phyloP scores from a whole-genome alignment of 306 rosid genomes.

The Arachis hypogaea region DNA sequence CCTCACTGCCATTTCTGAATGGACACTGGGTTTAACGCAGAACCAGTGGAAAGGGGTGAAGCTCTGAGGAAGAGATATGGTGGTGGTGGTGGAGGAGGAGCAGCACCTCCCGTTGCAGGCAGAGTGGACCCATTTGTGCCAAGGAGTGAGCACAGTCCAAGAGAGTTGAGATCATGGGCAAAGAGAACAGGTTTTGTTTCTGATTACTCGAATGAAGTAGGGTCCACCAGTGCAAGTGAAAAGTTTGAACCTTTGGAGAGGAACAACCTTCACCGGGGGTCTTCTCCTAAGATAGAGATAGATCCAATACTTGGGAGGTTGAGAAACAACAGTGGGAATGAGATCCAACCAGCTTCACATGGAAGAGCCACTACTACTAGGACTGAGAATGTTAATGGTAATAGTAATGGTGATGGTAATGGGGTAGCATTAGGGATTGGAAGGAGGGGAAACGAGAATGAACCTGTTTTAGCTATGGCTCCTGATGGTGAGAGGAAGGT shows the following conservation, averaged over 20 bases:
- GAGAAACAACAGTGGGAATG: constrained; percentile 51
- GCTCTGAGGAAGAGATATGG: constrained; percentile 39
- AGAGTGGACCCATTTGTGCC: constrained; percentile 70
- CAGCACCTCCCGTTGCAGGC: constrained; percentile 32
- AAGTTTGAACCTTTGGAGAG: constrained; percentile 58
- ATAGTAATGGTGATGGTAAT: neutral
- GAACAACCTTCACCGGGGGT: constrained; percentile 40
- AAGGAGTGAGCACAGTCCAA: constrained; percentile 66
- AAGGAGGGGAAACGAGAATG: constrained; percentile 51
- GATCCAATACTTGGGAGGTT: constrained; percentile 79
- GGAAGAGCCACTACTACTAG: constrained; percentile 34
- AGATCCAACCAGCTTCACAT: constrained; percentile 62
- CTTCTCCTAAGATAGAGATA: constrained; percentile 79
- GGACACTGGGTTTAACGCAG: constrained; percentile 59
- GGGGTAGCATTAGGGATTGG: constrained; percentile 31
- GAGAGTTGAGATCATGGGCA: constrained; percentile 91
- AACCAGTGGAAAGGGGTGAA: constrained; percentile 30
- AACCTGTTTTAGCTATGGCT: constrained; percentile 42
- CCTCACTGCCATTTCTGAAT: constrained; percentile 40
- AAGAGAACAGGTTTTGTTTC: constrained; percentile 94
- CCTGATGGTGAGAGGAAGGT: constrained; percentile 50
- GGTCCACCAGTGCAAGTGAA: constrained; percentile 56
- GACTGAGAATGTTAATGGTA: constrained; percentile 42
- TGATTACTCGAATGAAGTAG: constrained; percentile 72
- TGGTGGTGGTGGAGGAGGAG: neutral